These are phyloP conservation scores for Neurospora crassa DNA, from an alignment of 2,329 filamentous ascomycete genomes.

Conservation along the genomic window DNA sequence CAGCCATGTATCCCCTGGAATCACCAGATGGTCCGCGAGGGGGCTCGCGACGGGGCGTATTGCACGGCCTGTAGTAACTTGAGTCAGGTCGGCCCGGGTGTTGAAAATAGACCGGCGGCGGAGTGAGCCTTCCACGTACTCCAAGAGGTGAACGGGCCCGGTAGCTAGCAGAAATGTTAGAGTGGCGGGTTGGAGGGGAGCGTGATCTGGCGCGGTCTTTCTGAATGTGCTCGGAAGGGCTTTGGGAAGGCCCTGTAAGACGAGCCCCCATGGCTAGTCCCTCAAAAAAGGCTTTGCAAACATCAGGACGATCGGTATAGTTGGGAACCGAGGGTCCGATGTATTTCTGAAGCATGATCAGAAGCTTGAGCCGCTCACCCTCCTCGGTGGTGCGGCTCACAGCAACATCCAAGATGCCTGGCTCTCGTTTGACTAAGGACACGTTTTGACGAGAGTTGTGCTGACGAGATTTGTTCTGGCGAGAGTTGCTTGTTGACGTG, in stretches of 20 bases:
- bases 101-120: not conserved
- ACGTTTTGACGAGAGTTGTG: not conserved
- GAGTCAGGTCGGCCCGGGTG: not conserved
- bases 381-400: not conserved
- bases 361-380: conserved; percentile 1
- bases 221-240: not conserved
- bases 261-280: conserved; percentile 13
- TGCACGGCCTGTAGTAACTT: conserved; percentile 3
- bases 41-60: not conserved
- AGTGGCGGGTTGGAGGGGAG: not conserved
- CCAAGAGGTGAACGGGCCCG: not conserved
- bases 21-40: not conserved
- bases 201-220: not conserved
- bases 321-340: conserved; percentile 3
- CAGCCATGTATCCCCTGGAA: not conserved
- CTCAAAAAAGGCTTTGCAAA: conserved; percentile 15
- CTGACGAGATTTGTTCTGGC: conserved; percentile 1
- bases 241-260: not conserved
- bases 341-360: not conserved
- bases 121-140: conserved; percentile 2
- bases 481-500: not conserved
- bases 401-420: not conserved
- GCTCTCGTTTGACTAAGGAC: not conserved
- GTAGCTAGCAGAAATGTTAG: not conserved
- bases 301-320: conserved; percentile 5